Conservation (phyloP, 148 eudicot species). For the Cornus suecica region DNA sequence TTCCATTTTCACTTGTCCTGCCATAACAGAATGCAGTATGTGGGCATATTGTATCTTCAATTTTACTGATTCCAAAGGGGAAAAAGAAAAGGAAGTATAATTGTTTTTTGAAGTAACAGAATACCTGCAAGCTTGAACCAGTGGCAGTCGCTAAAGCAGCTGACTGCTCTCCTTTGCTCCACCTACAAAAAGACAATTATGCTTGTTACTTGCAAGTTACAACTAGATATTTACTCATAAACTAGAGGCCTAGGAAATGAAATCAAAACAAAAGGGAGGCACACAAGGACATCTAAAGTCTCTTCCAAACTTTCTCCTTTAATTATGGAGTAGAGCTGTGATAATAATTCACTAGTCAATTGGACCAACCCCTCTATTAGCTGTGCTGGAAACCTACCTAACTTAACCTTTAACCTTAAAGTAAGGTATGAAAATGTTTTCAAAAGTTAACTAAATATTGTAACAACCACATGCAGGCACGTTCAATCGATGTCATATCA, state of each 20-base stretch:
- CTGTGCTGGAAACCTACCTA: not conserved
- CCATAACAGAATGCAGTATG: conserved; percentile 5
- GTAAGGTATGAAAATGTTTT: not conserved
- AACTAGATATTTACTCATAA: not conserved
- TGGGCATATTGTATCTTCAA: not conserved
- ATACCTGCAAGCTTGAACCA: conserved; percentile 57
- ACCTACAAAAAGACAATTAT: conserved; percentile 34
- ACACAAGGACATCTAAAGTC: not conserved
- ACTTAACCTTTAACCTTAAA: not conserved
- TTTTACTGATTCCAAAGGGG: no score
- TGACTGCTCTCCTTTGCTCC: conserved; percentile 98
- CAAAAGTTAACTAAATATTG: not conserved
- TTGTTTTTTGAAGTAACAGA: not conserved
- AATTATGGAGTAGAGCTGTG: no score
- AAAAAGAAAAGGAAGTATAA: not conserved
- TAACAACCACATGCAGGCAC: not conserved
- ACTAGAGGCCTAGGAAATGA: not conserved
- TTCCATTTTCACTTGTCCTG: not conserved
- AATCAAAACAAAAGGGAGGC: not conserved
- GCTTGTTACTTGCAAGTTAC: not conserved
- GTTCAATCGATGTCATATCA: not conserved
- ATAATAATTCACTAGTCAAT: not conserved
- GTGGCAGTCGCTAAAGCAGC: conserved; percentile 85
- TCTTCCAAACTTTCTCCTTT: no score
- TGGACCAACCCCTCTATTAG: not conserved